phyloP scores from a whole-genome alignment of 257 asterid species.

The Solanum pennellii region DNA sequence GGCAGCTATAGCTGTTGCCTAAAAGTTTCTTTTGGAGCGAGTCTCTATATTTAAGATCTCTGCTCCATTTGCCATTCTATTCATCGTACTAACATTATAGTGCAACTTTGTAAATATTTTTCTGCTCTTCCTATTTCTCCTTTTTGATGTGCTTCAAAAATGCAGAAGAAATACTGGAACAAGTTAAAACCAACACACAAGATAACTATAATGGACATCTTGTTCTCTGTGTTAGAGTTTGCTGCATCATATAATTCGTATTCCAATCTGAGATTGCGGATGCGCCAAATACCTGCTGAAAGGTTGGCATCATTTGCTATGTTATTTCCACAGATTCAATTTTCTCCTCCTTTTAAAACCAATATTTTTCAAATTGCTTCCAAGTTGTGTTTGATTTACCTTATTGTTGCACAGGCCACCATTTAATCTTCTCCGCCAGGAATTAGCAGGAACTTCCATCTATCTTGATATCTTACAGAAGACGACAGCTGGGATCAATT shows the following conservation, averaged over 20 bases:
- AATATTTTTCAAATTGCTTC: background rate
- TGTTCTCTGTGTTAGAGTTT: slow-evolving; percentile 79
- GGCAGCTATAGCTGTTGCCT: background rate
- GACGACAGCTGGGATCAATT: slow-evolving; percentile 39
- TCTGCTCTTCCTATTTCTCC: background rate
- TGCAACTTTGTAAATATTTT: background rate
- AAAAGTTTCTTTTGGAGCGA: background rate
- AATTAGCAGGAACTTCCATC: slow-evolving; percentile 85
- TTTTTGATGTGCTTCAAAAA: slow-evolving; percentile 8
- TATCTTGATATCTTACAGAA: slow-evolving; percentile 88
- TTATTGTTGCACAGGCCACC: slow-evolving; percentile 63
- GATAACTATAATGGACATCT: slow-evolving; percentile 72
- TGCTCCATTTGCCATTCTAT: background rate
- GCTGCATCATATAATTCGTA: slow-evolving; percentile 97
- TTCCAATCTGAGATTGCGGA: slow-evolving; percentile 71
- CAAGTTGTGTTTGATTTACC: background rate
- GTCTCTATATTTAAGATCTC: background rate
- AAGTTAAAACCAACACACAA: slow-evolving; percentile 69
- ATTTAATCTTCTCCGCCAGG: slow-evolving; percentile 96
- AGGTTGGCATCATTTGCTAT: slow-evolving; percentile 36
- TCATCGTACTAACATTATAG: background rate
- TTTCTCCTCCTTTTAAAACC: background rate
- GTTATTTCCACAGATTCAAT: background rate
- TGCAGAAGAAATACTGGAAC: slow-evolving; percentile 92
- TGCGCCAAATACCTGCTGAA: slow-evolving; percentile 77